These are phyloP conservation scores for Thraustotheca clavata DNA, from an alignment of 352 stramenopile species.

Conservation along the genomic window DNA sequence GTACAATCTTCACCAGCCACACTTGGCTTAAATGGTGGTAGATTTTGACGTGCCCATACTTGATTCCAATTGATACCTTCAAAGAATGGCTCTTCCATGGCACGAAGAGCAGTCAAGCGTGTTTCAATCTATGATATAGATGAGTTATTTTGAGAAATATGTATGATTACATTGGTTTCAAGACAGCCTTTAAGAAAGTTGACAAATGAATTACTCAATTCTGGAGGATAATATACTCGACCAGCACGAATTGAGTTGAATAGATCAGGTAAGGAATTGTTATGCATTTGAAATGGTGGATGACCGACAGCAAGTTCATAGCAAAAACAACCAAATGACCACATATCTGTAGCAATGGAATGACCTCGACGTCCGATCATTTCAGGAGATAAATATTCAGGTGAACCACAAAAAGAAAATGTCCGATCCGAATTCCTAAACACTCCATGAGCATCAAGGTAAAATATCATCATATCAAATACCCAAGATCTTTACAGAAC, in stretches of 20 bases:
- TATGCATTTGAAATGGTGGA: constrained; percentile 55
- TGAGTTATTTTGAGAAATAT: neutral
- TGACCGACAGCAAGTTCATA: constrained; percentile 69
- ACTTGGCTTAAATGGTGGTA: constrained; percentile 53
- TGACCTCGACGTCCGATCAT: constrained; percentile 71
- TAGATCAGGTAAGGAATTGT: constrained; percentile 43
- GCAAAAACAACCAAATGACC: constrained; percentile 80
- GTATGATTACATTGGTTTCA: constrained; percentile 18
- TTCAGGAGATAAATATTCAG: constrained; percentile 79
- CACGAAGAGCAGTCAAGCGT: constrained; percentile 46
- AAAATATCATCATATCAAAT: neutral
- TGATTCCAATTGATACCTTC: constrained; percentile 55
- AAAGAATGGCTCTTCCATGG: constrained; percentile 74
- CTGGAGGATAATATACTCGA: constrained; percentile 57
- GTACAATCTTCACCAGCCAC: constrained; percentile 52
- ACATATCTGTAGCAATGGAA: constrained; percentile 74
- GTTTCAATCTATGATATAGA: constrained; percentile 35
- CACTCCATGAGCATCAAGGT: neutral
- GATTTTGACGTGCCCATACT: constrained; percentile 48
- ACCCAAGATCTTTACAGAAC: constrained; percentile 51
- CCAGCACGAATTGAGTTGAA: constrained; percentile 55
- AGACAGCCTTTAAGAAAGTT: constrained; percentile 16
- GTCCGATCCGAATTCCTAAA: constrained; percentile 31
- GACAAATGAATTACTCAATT: constrained; percentile 26
- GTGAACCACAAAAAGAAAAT: constrained; percentile 76